Evolutionary conservation across 768 basidiomycete genomes (phyloP).

Genomic region (Mycena metata): DNA sequence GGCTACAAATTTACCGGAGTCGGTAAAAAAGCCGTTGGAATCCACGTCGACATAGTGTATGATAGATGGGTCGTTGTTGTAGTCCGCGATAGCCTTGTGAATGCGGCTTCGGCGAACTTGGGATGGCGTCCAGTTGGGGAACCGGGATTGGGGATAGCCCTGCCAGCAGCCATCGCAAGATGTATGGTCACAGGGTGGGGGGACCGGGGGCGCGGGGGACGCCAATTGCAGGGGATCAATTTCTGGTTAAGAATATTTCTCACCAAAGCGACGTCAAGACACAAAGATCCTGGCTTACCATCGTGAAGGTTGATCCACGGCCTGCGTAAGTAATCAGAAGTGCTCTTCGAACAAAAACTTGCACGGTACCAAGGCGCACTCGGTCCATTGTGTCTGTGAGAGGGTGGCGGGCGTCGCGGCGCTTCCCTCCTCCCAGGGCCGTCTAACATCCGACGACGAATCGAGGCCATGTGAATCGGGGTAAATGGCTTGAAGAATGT

Average conservation of each 20-base stretch:
- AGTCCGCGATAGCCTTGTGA: constrained; percentile 50
- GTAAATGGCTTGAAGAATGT: background rate
- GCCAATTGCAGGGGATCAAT: constrained; percentile 53
- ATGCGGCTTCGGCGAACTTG: constrained; percentile 61
- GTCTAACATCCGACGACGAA: constrained; percentile 9
- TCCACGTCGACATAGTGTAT: constrained; percentile 60
- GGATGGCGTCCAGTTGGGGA: constrained; percentile 68
- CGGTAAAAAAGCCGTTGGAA: constrained; percentile 52
- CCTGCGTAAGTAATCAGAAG: background rate
- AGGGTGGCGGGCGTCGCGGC: constrained; percentile 23
- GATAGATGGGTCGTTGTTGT: constrained; percentile 45
- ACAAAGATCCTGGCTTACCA: background rate
- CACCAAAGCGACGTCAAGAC: background rate
- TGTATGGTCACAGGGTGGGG: constrained; percentile 52
- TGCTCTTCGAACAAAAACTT: background rate
- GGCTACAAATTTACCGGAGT: constrained; percentile 42
- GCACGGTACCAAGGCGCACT: constrained; percentile 43
- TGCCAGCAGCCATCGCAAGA: constrained; percentile 56
- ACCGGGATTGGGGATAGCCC: constrained; percentile 60
- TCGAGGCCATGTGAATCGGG: background rate
- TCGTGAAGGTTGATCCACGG: constrained; percentile 34
- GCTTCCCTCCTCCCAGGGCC: background rate
- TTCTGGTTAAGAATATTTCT: constrained; percentile 40
- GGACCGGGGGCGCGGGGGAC: constrained; percentile 50
- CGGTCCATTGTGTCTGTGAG: constrained; percentile 42